Percentiles rank a stretch among this genome's conserved stretches.
phyloP scores from a whole-genome alignment of 2,329 filamentous ascomycete genomes.

The Alternaria incomplexa region DNA sequence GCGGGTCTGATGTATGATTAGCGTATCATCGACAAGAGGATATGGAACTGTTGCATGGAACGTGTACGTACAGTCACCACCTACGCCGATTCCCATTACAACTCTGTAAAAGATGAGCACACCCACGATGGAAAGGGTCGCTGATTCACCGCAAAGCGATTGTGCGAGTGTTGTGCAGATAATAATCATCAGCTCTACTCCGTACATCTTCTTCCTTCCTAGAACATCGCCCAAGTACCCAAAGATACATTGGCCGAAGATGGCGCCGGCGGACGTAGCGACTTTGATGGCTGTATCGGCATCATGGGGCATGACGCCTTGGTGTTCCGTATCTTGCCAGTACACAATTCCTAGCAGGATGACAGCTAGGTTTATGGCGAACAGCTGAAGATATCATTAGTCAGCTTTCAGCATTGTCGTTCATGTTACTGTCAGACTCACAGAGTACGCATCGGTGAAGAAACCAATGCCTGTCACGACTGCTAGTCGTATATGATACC shows the following conservation, averaged over 20 bases:
- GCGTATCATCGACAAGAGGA: not conserved
- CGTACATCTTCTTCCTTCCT: conserved; percentile 85
- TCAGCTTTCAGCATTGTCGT: not conserved
- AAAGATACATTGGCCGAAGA: conserved; percentile 81
- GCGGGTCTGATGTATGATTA: conserved; percentile 58
- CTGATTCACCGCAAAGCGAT: conserved; percentile 45
- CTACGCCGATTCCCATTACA: conserved; percentile 48
- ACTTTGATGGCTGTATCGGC: conserved; percentile 86
- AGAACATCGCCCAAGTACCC: conserved; percentile 72
- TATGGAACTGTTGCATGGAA: conserved; percentile 41
- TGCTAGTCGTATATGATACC: conserved; percentile 79
- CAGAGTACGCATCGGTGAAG: conserved; percentile 80
- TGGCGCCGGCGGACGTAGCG: conserved; percentile 81
- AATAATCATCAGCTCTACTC: conserved; percentile 54
- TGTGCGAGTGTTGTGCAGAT: conserved; percentile 49
- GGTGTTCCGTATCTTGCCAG: conserved; percentile 59
- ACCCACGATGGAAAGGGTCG: conserved; percentile 45
- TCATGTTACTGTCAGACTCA: conserved; percentile 8
- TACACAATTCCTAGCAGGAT: conserved; percentile 83
- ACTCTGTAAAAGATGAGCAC: conserved; percentile 50
- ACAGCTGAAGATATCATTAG: conserved; percentile 47
- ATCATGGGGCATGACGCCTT: conserved; percentile 62
- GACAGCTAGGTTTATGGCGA: conserved; percentile 61
- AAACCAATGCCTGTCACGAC: conserved; percentile 84
- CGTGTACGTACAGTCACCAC: conserved; percentile 31